Base-by-base conservation (phyloP, 257 asterid species). In the Scutellaria galericulata region DNA sequence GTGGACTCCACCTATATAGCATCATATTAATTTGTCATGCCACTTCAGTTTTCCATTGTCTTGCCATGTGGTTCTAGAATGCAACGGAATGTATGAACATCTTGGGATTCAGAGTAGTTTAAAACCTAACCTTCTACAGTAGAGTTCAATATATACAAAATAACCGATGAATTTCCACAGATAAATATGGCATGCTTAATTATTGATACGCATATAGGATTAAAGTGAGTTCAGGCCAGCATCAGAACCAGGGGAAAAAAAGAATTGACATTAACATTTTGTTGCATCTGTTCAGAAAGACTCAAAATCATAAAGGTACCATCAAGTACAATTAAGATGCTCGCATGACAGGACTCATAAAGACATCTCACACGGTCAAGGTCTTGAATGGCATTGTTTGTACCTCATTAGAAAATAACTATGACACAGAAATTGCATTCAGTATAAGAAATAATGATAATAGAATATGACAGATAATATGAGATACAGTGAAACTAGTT, bases 231-330 rank as follows among this genome's bases (percentile, higher is more conserved):
- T 52, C 56, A 63, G 24, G 37, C 9, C 58, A 52, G 31, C 31
- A 62, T 31, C 9, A 45, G 37, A 52, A 39, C 9, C 7, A 13
- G 45, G 37, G 37, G 37, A 53, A 27, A 3, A 56, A 47, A 70
- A 18, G 67, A 14, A 56, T 1, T 56, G 27, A 37, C 8, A 24
- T 20, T 12, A n/a, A 57, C 13, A 65, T 18, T 45, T 24, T 70
- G 52, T 27, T 50, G 42, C 51, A 24, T 68, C 7, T 44, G n/a
- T 8, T 46, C 66, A 27, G 50, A 70, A 58, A 57, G 74, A 62
- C 7, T 10, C 54, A 52, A 14, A 11, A 44, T 15, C 18, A 48
- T 27, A 27, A 31, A 54, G 47, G 39, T 56, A 35, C 20, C 11
- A 57, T 41, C 22, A 50, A 14, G 2, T 13, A 73, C 44, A 14